A percentile compares a stretch with the other conserved stretches of the same genome.
phyloP scores from a whole-genome alignment of 345 rosid genomes.

The Diplotaxis tenuifolia region DNA sequence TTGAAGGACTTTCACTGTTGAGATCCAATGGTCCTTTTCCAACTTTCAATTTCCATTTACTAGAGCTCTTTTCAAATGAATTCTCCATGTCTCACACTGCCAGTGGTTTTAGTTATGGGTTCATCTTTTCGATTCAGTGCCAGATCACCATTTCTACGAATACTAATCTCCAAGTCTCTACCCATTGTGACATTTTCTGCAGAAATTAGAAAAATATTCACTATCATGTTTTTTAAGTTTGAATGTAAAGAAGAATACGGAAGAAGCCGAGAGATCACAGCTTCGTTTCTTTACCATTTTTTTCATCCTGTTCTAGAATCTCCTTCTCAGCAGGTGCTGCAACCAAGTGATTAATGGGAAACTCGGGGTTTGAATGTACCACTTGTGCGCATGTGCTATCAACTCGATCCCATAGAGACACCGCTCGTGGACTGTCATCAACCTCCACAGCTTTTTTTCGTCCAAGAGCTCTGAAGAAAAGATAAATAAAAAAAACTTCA shows the following conservation, averaged over 20 bases:
- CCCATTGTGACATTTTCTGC: constrained; percentile 47
- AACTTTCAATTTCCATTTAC: too few species aligned
- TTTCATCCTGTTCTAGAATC: constrained; percentile 38
- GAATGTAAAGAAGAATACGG: background rate
- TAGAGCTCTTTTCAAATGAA: constrained; percentile 33
- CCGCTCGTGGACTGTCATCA: constrained; percentile 52
- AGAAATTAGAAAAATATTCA: constrained; percentile 9
- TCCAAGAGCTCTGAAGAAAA: constrained; percentile 65
- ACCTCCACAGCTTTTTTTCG: constrained; percentile 55
- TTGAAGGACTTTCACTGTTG: constrained; percentile 36
- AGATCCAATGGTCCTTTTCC: too few species aligned
- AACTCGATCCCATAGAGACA: constrained; percentile 51
- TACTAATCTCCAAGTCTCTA: constrained; percentile 42
- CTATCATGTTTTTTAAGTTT: constrained; percentile 10
- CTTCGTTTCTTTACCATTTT: constrained; percentile 37
- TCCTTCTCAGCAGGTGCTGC: constrained; percentile 40
- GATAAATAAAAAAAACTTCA: too few species aligned
- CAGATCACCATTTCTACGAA: constrained; percentile 41
- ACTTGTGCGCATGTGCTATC: constrained; percentile 74
- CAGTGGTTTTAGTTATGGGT: constrained; percentile 23
- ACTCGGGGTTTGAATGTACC: constrained; percentile 51
- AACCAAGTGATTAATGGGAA: constrained; percentile 39
- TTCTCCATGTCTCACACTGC: constrained; percentile 23
- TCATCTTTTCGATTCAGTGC: constrained; percentile 41
- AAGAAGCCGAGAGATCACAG: constrained; percentile 11